Evolutionary conservation across 345 rosid species (phyloP), one percentile per base, ranked within the genome.

Genomic region (Capsella bursapastoris): DNA sequence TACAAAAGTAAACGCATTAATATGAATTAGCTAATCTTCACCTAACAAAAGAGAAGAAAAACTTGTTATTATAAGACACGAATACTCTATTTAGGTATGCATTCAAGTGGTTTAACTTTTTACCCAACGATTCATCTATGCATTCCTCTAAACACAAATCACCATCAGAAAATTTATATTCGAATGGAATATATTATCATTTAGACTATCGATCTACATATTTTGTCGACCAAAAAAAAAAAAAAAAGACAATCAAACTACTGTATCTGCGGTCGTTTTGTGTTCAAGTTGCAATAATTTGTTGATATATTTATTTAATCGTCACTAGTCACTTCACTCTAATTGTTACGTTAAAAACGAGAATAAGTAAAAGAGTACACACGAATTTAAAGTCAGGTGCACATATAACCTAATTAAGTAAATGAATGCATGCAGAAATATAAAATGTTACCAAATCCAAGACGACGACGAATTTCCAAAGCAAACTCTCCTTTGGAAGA

Each of bases 381-480:
- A 29, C 5, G 15, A 16, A 31, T 47, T 15, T 45, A 64, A 64
- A 15, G 1, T 64, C 55, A 64, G 29, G 43, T 47, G 56, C 56
- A 14, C 28, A 44, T 14, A 5, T 45, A 22, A 22, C 25, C 2
- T 22, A 22, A 22, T 22, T 22, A 22, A 22, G 25, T 22, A 22
- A 22, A 56, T 47, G 13, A 10, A 57, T 22, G 4, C 40, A 70
- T 7, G 78, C 34, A 62, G 22, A 47, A 22, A 61, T 22, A 61
- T 1, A 52, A 59, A 52, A 0, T 47, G 12, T 81, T 83, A 93
- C 97, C 91, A 83, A 34, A 81, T 93, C 96, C 59, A 85, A 51
- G 22, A 81, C 85, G 38, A 85, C 75, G 48, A 86, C 88, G n/a
- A 87, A 71, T 57, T 84, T 82, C 92, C 96, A 84, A 2, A 91